A percentile compares a stretch with the other conserved stretches of the same genome.
Conservation (phyloP, 2,329 filamentous ascomycete species). For the Pseudogymnoascus sp. region DNA sequence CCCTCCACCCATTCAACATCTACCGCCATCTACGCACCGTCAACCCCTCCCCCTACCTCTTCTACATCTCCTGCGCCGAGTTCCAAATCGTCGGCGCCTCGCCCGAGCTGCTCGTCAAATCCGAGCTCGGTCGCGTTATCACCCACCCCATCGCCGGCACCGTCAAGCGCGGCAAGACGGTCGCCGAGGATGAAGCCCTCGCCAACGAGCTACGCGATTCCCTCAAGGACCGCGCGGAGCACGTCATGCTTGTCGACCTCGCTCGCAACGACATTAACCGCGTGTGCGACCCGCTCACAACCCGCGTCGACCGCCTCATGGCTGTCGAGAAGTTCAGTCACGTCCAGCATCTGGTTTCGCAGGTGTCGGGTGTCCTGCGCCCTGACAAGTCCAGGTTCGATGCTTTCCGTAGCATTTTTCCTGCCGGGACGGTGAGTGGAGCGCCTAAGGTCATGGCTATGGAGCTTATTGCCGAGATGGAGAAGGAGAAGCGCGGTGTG, state of each 20-base stretch:
- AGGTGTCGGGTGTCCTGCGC: slow-evolving; percentile 86
- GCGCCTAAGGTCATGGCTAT: slow-evolving; percentile 95
- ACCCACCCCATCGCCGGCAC: slow-evolving; percentile 97
- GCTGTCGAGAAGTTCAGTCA: slow-evolving; percentile 91
- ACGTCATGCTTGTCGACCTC: slow-evolving; percentile 96
- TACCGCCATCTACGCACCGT: slow-evolving; percentile 95
- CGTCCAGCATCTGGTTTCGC: slow-evolving; percentile 92
- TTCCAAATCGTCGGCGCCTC: slow-evolving; percentile 95
- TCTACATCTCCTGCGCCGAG: slow-evolving; percentile 84
- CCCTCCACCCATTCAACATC: slow-evolving; percentile 93
- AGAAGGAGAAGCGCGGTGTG: slow-evolving; percentile 86
- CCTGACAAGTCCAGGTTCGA: slow-evolving; percentile 83
- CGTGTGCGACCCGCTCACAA: slow-evolving; percentile 83
- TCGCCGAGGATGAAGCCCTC: slow-evolving; percentile 72
- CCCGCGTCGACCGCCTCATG: slow-evolving; percentile 89
- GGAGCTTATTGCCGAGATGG: slow-evolving; percentile 92
- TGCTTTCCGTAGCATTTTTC: slow-evolving; percentile 93
- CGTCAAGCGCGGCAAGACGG: slow-evolving; percentile 73
- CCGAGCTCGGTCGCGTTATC: slow-evolving; percentile 77
- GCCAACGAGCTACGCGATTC: slow-evolving; percentile 69
- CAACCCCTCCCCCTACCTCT: slow-evolving; percentile 94
- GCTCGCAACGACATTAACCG: slow-evolving; percentile 95
- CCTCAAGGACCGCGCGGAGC: slow-evolving; percentile 86
- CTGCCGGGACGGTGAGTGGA: slow-evolving; percentile 88
- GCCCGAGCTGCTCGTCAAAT: slow-evolving; percentile 89